These are phyloP conservation scores for Russula vinacea DNA, from an alignment of 768 basidiomycete species.

Conservation along the genomic window DNA sequence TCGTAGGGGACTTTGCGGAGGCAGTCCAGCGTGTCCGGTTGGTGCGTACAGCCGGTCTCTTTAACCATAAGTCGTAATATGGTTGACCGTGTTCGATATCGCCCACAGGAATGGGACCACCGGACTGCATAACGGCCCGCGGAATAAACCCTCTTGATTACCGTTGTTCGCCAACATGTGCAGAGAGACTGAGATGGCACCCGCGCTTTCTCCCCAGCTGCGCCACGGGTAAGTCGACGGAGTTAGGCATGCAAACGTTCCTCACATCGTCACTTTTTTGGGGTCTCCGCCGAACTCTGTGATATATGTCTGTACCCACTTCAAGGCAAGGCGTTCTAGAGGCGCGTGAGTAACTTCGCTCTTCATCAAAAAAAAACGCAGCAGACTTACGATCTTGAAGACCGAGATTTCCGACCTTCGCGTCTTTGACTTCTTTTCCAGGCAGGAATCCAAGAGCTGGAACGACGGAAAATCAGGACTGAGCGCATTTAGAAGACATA, in stretches of 20 bases:
- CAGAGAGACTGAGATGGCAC: conserved; percentile 47
- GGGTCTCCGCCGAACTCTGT: conserved; percentile 63
- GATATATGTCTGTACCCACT: conserved; percentile 69
- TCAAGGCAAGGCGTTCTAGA: conserved; percentile 53
- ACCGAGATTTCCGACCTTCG: conserved; percentile 60
- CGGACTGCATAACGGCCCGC: conserved; percentile 49
- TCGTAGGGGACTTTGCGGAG: conserved; percentile 41
- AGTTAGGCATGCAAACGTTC: conserved; percentile 2
- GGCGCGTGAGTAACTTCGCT: background rate
- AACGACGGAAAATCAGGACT: background rate
- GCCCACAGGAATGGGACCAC: conserved; percentile 38
- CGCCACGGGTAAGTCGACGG: conserved; percentile 7
- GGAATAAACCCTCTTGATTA: conserved; percentile 41
- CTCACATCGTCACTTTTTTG: conserved; percentile 55
- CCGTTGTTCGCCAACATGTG: conserved; percentile 47
- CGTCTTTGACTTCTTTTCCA: conserved; percentile 50
- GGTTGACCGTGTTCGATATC: conserved; percentile 35
- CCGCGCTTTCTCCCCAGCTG: conserved; percentile 54
- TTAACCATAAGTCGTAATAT: conserved; percentile 44
- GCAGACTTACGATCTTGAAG: conserved; percentile 55
- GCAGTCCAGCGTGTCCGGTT: conserved; percentile 43
- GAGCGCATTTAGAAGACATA: background rate
- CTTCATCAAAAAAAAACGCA: background rate
- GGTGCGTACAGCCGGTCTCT: conserved; percentile 38
- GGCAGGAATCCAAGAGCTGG: conserved; percentile 51